phyloP scores from a whole-genome alignment of 345 rosid genomes.

The Eutrema heterophyllum region DNA sequence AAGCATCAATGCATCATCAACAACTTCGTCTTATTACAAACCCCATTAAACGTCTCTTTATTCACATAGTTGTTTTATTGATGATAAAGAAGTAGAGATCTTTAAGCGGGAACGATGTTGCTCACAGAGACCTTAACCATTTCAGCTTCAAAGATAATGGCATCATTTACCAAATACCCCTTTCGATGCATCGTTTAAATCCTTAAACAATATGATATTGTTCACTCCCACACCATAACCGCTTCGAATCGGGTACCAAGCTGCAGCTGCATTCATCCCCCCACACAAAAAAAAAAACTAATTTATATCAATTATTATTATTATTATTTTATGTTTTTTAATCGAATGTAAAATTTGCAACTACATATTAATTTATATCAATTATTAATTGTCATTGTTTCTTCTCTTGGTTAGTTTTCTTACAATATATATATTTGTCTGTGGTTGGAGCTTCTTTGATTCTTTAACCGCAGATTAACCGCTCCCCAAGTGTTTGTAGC shows the following conservation, averaged over 20 bases:
- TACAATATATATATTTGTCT: conserved; percentile 8
- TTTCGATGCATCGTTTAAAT: too few relatives aligned
- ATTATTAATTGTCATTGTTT: too few relatives aligned
- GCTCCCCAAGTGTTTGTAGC: conserved; percentile 25
- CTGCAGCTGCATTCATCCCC: too few relatives aligned
- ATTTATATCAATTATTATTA: too few relatives aligned
- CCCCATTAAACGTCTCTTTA: background rate
- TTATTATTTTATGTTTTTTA: too few relatives aligned
- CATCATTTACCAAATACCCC: too few relatives aligned
- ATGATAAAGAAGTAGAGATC: background rate
- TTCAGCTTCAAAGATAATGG: conserved; percentile 39
- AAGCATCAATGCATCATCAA: background rate
- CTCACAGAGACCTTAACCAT: conserved; percentile 23
- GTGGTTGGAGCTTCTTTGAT: conserved; percentile 22
- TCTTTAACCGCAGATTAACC: conserved; percentile 20
- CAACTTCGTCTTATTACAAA: background rate
- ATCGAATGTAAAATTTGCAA: too few relatives aligned
- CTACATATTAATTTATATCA: too few relatives aligned
- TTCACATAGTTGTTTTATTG: background rate
- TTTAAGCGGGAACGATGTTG: conserved; percentile 16
- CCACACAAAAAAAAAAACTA: too few relatives aligned
- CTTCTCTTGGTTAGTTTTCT: background rate
- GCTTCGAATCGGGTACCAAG: too few relatives aligned
- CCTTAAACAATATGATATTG: too few relatives aligned
- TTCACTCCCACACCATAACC: too few relatives aligned